Base-by-base conservation (phyloP, 345 rosid genomes). In the Luvunga scandens region DNA sequence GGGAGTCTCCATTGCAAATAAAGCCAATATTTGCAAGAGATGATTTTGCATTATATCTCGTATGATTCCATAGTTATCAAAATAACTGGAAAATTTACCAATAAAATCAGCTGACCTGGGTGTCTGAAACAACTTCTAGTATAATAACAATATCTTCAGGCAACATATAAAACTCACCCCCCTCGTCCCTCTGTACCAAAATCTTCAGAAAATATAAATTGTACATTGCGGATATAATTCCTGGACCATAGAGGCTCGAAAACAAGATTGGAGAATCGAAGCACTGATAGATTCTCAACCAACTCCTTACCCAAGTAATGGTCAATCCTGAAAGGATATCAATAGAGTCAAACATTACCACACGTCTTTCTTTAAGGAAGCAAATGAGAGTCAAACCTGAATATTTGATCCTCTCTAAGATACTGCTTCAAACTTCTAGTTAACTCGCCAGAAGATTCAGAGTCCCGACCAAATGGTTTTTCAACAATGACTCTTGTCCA, bases 1-100 rank as follows among this genome's bases (percentile, higher is more conserved):
- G 30, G 97, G 98, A 8, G 98, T 90, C 91, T 93, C 98, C 98
- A 93, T 95, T 22, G 98, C 98, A 42, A 95, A 95, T 25, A 95
- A 88, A 30, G 97, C 88, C 33, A 95, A 81, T 78, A 95, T 95
- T 91, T 95, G 98, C 79, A 95, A 81, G 69, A 95, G 94, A 89
- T 93, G 98, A 75, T 93, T 93, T 80, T 95, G 98, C 98, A 92
- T 92, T 84, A 95, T 92, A 78, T 95, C 98, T 66, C 98, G 77
- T 80, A 95, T 92, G 77, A 95, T 95, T 59, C 98, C 98, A 77
- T 95, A 95, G 81, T 89, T 81, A 69, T 91, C 97, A 73, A 94
- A 94, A 80, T 94, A 64, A 19, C 18, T 30, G n/a, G 16, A 16
- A 64, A 64, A 19, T 30, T 30, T 19, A 14, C 33, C 75, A 8